These are phyloP conservation scores for Claviceps monticola DNA, from an alignment of 2,329 filamentous ascomycete species.

Conservation along the genomic window DNA sequence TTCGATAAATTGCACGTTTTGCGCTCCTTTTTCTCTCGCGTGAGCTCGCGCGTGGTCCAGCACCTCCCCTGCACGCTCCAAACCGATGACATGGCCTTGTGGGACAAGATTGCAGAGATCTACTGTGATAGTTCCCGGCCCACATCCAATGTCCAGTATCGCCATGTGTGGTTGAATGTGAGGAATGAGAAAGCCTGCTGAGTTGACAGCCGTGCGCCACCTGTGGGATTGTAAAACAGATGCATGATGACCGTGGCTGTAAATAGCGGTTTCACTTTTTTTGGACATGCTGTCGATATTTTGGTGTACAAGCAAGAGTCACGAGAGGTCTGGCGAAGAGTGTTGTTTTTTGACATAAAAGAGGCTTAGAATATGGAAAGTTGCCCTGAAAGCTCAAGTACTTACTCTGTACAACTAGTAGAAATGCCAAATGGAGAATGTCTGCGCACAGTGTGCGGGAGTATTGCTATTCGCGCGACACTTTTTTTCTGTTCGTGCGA, in stretches of 20 bases:
- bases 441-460: no score
- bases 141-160: slow-evolving; percentile 34
- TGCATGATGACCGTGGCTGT: slow-evolving; percentile 26
- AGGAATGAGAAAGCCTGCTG: slow-evolving; percentile 27
- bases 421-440: no score
- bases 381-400: no score
- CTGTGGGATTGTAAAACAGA: slow-evolving; percentile 24
- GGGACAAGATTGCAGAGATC: slow-evolving; percentile 24
- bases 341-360: no score
- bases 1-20: slow-evolving; percentile 20
- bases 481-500: no score
- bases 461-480: no score
- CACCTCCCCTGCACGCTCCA: slow-evolving; percentile 22
- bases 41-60: slow-evolving; percentile 18
- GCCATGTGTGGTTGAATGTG: slow-evolving; percentile 22
- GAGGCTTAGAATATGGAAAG: no score
- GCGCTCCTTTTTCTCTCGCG: slow-evolving; percentile 15
- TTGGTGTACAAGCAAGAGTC: no score
- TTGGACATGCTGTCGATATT: not conserved
- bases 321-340: no score
- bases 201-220: slow-evolving; percentile 27
- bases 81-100: slow-evolving; percentile 22
- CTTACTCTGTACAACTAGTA: no score
- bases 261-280: slow-evolving; percentile 11
- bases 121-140: slow-evolving; percentile 32